Conservation (phyloP, 116 monocot species). For the Cymodocea nodosa region DNA sequence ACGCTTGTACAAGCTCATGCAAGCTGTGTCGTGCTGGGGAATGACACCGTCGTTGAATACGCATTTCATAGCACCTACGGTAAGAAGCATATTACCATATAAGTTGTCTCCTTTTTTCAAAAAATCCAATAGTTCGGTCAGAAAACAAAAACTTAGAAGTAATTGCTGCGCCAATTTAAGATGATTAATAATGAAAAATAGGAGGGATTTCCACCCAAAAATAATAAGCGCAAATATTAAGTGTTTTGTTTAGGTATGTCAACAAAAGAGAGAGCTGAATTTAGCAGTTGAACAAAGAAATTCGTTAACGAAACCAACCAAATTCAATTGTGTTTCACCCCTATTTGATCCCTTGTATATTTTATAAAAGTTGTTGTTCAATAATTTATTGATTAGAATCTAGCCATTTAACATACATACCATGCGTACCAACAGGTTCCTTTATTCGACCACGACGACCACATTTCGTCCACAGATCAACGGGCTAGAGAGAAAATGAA, state of each 20-base stretch:
- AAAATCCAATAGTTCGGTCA: no score
- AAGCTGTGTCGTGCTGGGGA: constrained; percentile 88
- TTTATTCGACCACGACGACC: constrained; percentile 81
- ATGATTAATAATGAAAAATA: no score
- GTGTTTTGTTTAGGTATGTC: no score
- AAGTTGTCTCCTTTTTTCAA: no score
- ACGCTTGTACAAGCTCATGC: constrained; percentile 91
- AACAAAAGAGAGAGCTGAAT: no score
- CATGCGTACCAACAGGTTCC: constrained; percentile 94
- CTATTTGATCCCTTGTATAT: no score
- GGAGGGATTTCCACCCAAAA: no score
- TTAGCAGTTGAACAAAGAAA: no score
- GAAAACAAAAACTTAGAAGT: no score
- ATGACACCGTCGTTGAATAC: constrained; percentile 65
- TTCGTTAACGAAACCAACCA: background rate
- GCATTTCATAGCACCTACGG: constrained; percentile 82
- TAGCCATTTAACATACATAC: constrained; percentile 26
- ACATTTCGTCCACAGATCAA: constrained; percentile 78
- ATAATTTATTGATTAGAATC: background rate
- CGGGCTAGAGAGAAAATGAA: constrained; percentile 35
- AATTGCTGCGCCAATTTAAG: no score
- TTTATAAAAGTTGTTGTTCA: background rate
- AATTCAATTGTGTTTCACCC: background rate
- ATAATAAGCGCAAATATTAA: no score
- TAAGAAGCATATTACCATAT: no score